Conservation (phyloP, 2,329 filamentous ascomycete species). For the Colletotrichum aenigma region DNA sequence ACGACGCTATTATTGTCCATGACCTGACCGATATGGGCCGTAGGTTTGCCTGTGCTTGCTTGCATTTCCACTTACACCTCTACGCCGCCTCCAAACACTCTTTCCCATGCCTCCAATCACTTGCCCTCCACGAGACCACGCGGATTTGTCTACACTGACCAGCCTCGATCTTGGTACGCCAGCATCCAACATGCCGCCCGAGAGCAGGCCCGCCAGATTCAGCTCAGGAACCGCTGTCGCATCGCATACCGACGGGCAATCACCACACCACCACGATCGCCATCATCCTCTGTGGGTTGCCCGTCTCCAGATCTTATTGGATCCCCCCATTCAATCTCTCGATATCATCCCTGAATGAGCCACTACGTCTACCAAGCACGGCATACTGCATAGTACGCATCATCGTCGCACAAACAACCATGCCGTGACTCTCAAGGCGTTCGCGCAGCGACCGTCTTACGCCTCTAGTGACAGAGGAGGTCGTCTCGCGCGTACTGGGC, state of each 20-base stretch:
- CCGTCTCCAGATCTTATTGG: not conserved
- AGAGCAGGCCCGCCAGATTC: not conserved
- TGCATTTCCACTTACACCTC: not conserved
- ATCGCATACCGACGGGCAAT: not conserved
- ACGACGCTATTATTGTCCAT: slow-evolving; percentile 1
- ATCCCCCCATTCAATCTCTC: not conserved
- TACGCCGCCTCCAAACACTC: not conserved
- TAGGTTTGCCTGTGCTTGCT: slow-evolving; percentile 1
- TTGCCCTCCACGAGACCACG: not conserved
- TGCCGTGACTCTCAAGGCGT: not conserved
- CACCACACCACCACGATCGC: not conserved
- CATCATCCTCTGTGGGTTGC: not conserved
- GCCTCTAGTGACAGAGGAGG: too few relatives aligned
- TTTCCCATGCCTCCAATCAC: not conserved
- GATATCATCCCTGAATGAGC: not conserved
- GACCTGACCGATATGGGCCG: not conserved
- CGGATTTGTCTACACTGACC: not conserved
- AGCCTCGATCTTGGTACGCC: not conserved
- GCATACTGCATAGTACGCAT: not conserved
- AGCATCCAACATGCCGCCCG: not conserved
- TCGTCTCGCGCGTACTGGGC: not conserved
- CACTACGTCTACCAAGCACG: not conserved
- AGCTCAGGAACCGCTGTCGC: not conserved
- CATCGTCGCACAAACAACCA: not conserved
- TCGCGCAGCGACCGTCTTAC: not conserved